Conservation (phyloP, 768 basidiomycete genomes). For the Saitozyma sp. region DNA sequence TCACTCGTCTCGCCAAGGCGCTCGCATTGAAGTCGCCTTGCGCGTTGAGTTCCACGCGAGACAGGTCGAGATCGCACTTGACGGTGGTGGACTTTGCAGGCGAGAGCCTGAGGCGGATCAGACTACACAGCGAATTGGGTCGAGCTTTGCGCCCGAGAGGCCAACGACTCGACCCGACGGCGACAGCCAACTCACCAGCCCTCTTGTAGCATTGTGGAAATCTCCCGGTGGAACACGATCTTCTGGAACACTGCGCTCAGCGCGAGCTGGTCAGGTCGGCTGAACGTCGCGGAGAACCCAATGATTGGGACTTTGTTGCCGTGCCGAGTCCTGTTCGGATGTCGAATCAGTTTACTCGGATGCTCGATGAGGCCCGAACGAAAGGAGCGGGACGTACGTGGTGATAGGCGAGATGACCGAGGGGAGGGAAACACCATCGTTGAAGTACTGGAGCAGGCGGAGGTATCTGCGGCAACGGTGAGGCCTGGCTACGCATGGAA, state of each 20-base stretch:
- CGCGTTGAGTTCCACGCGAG: conserved; percentile 65
- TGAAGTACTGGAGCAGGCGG: conserved; percentile 78
- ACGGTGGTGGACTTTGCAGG: conserved; percentile 83
- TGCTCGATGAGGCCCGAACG: background rate
- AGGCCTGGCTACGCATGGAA: background rate
- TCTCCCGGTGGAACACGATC: conserved; percentile 90
- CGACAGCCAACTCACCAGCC: conserved; percentile 62
- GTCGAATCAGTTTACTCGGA: background rate
- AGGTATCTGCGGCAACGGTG: conserved; percentile 63
- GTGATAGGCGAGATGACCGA: conserved; percentile 50
- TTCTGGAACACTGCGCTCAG: conserved; percentile 83
- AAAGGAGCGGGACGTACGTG: conserved; percentile 9
- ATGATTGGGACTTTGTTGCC: conserved; percentile 67
- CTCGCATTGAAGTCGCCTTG: conserved; percentile 80
- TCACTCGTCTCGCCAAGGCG: conserved; percentile 77
- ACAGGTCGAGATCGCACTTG: conserved; percentile 69
- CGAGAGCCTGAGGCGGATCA: conserved; percentile 64
- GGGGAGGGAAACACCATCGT: conserved; percentile 57
- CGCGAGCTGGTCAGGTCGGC: conserved; percentile 84
- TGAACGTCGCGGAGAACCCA: conserved; percentile 94
- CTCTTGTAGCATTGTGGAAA: conserved; percentile 88
- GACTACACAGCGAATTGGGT: background rate
- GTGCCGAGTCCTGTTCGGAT: conserved; percentile 2
- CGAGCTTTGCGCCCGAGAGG: background rate
- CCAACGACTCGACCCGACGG: background rate